Evolutionary conservation across 352 stramenopile genomes (phyloP).

Genomic region (Globisporangium viniferum): DNA sequence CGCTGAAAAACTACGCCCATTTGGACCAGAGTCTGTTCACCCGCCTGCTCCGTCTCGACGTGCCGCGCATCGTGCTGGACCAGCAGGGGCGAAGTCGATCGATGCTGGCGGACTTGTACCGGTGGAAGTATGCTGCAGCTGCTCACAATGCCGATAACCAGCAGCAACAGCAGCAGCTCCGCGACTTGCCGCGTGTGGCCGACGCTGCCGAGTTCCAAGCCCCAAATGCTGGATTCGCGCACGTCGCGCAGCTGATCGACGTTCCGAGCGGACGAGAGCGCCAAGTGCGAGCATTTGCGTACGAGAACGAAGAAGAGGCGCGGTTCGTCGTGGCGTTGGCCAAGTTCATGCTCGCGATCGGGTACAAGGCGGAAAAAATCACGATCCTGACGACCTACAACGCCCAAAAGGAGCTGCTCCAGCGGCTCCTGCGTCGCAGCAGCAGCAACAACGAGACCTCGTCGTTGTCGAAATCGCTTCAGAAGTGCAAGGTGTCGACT

Average conservation of each 20-base stretch:
- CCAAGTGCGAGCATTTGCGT: conserved; percentile 79
- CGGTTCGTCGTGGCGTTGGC: conserved; percentile 93
- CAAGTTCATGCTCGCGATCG: conserved; percentile 91
- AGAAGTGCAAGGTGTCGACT: conserved; percentile 70
- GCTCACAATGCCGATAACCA: neutral
- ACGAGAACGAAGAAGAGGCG: conserved; percentile 95
- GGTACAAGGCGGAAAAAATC: conserved; percentile 90
- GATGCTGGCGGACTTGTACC: conserved; percentile 10
- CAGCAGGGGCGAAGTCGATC: conserved; percentile 5
- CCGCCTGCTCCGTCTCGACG: conserved; percentile 91
- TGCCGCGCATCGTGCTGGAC: conserved; percentile 90
- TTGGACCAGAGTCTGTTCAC: conserved; percentile 96
- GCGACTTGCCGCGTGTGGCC: conserved; percentile 8
- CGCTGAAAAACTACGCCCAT: conserved; percentile 86
- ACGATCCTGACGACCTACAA: conserved; percentile 95
- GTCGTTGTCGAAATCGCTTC: conserved; percentile 1
- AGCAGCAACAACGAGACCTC: neutral
- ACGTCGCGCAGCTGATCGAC: conserved; percentile 91
- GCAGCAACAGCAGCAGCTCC: neutral
- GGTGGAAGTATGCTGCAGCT: conserved; percentile 5
- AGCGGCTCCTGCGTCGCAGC: conserved; percentile 70
- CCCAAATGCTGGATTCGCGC: conserved; percentile 88
- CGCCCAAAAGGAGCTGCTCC: conserved; percentile 92
- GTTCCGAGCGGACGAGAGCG: conserved; percentile 60
- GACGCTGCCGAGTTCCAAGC: conserved; percentile 28